Conservation (phyloP, 208 protist genomes). For the Leishmania amazonensis region DNA sequence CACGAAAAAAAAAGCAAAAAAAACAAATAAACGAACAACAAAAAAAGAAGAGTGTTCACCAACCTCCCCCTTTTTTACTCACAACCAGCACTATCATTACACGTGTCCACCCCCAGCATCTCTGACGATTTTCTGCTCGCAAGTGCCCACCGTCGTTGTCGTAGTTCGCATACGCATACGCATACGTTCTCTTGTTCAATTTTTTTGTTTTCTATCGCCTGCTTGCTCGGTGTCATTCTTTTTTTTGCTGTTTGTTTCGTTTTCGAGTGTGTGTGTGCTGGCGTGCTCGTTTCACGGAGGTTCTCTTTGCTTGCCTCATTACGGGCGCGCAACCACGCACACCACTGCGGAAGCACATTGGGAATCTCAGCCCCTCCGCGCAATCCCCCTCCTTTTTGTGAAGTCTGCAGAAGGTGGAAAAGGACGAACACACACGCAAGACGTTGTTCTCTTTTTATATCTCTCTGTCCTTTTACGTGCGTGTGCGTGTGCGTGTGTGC, state of each 20-base stretch:
- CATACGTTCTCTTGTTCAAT: neutral
- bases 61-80: neutral
- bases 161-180: neutral
- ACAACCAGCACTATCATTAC: neutral
- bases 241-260: neutral
- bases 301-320: neutral
- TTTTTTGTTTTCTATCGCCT: slow-evolving; percentile 3
- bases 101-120: neutral
- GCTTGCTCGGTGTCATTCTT: slow-evolving; percentile 3
- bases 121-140: neutral
- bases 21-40: neutral
- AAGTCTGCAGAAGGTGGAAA: neutral
- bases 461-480: neutral
- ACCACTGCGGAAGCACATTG: neutral
- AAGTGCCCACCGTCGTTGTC: neutral
- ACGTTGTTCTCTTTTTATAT: neutral
- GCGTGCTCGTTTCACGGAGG: neutral
- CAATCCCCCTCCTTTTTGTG: neutral
- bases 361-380: neutral
- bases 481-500: slow-evolving; percentile 5
- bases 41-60: neutral
- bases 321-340: neutral
- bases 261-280: neutral
- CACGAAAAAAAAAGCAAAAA: neutral
- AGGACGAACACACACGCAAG: neutral